Evolutionary conservation across 352 stramenopile genomes (phyloP), one percentile per base, ranked within the genome.

Genomic region (Globisporangium middletonii): DNA sequence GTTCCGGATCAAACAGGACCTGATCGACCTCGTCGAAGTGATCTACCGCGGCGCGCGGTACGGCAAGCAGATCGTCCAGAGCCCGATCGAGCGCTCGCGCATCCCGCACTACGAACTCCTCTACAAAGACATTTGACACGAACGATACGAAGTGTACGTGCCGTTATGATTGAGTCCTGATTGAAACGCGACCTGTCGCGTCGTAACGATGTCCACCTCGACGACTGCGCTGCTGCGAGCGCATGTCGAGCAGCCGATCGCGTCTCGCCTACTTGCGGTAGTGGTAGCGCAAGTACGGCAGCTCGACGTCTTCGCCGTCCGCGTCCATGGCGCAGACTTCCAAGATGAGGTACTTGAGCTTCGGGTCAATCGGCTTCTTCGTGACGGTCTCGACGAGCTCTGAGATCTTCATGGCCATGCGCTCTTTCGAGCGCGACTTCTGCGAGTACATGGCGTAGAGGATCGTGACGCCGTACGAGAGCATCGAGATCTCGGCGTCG

Each of bases 401-500:
- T 44, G 90, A 96, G 69, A 99, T 97, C 58, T 91, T 96, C 96
- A 99, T 98, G 27, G 81, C 79, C 90, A 98, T 98, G 48, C 97
- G 87, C 70, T 98, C 95, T 69, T 93, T 92, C 44, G 82, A 93
- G 9, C 82, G 76, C 26, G 84, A 92, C 64, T 94, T 94, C 33
- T 78, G 69, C 58, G 84, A 94, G 67, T 94, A 94, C 84, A 94
- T 94, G 19, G 84, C 83, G 55, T 95, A 95, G 9, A 95, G 65
- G 57, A 96, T 92, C 61, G 84, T 95, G 42, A 93, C 95, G 33
- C 97, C 97, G 64, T 98, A 97, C 55, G 90, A 98, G 23, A 99
- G 82, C 97, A 99, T 99, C 41, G 90, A 96, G 27, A 99, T 89
- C 66, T 99, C 96, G 41, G 97, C 83, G 33, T 97, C 96, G 71